phyloP scores from a whole-genome alignment of 306 rosid genomes.

The Potentilla sterilis region DNA sequence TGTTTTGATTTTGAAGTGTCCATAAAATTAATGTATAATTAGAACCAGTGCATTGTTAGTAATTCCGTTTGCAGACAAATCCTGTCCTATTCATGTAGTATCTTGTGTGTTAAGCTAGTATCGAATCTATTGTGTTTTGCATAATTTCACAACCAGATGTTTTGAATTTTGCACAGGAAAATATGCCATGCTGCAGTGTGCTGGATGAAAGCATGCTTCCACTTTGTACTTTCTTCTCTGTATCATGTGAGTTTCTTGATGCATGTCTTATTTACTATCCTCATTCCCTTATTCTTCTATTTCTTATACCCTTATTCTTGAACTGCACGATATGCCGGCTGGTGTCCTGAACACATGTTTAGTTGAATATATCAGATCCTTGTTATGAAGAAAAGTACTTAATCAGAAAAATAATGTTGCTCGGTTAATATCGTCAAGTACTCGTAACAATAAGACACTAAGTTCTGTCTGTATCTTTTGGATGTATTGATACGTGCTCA shows the following conservation, averaged over 20 bases:
- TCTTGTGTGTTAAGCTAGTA: not conserved
- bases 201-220: conserved; percentile 5
- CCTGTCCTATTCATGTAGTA: not conserved
- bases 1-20: not conserved
- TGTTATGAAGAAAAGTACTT: conserved; percentile 4
- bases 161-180: not conserved
- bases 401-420: not conserved
- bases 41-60: not conserved
- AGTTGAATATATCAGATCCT: not conserved
- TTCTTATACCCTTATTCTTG: conserved; percentile 1
- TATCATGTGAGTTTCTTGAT: not conserved
- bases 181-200: not conserved
- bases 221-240: conserved; percentile 5
- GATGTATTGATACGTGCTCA: conserved; percentile 2
- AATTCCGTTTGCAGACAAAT: not conserved
- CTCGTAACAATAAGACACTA: not conserved
- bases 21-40: not conserved
- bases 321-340: conserved; percentile 1
- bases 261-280: not conserved
- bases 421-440: not conserved
- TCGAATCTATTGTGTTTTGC: not conserved
- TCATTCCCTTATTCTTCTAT: not conserved
- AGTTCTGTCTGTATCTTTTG: not conserved
- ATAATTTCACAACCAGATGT: not conserved
- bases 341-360: not conserved